A percentile compares a stretch with the other conserved stretches of the same genome.
Evolutionary conservation across 805 yeast species (phyloP).

Genomic region (Cyberlindnera lachancei): DNA sequence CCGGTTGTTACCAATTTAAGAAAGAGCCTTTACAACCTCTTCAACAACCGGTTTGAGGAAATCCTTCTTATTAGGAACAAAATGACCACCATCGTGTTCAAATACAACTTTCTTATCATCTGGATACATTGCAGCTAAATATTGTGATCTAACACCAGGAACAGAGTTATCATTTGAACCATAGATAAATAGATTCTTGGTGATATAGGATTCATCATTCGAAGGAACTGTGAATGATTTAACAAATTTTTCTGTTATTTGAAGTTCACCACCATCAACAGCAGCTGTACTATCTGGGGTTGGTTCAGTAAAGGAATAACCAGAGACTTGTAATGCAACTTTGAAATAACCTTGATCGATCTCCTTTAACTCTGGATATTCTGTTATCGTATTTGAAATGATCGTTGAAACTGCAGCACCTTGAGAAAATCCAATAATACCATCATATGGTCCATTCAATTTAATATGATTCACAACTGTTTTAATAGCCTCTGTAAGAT

Average conservation of each 20-base stretch:
- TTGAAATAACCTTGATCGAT: constrained; percentile 35
- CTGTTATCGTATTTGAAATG: constrained; percentile 45
- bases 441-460: constrained; percentile 76
- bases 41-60: constrained; percentile 36
- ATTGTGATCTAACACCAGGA: constrained; percentile 58
- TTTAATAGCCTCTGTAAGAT: constrained; percentile 44
- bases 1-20: too few species aligned
- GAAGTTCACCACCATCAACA: constrained; percentile 25
- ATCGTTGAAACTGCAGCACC: constrained; percentile 87
- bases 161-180: constrained; percentile 90
- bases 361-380: constrained; percentile 14
- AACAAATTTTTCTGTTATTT: constrained; percentile 29
- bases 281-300: too few species aligned
- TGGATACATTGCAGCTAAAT: constrained; percentile 48
- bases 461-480: constrained; percentile 42
- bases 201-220: constrained; percentile 23
- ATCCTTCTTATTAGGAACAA: constrained; percentile 82
- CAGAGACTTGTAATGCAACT: constrained; percentile 73
- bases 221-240: constrained; percentile 24
- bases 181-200: constrained; percentile 61
- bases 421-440: constrained; percentile 87
- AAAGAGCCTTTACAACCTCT: constrained; percentile 21
- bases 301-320: constrained; percentile 43
- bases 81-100: constrained; percentile 95
- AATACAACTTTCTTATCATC: constrained; percentile 37